Base-by-base conservation (phyloP, 495 filamentous ascomycete species). In the Margaritispora aquatica region DNA sequence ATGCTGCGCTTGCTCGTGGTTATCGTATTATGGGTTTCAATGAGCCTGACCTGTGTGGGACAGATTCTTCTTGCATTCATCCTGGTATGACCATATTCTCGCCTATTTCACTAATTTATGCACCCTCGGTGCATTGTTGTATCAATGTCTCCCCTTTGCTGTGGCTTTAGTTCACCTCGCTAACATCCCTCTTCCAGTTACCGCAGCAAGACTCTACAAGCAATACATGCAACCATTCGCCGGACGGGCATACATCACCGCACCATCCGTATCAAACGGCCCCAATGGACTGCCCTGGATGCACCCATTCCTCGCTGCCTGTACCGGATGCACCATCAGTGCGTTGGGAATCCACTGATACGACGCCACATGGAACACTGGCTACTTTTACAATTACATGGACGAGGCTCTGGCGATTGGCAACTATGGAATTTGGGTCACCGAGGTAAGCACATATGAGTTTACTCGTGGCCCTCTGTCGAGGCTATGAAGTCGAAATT, bases 381-480 rank as follows among this genome's bases (percentile, higher is more conserved):
- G 1, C 3, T 68, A 74, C 4, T 88, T 92, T 77, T 76, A 84
- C 57, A 57, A 69, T 11, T 83, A 88, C 65, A 69, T 90, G 51
- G 62, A 71, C 57, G 46, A 81, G 22, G 84, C 80, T 26, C 62
- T 79, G 65, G 64, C 74, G 36, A 81, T 81, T 69, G 67, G 67
- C 51, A 73, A 81, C 56, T 73, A 76, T 63, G 77, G 80, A 26
- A 75, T 94, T 63, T 94, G 88, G 86, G 72, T 93, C 55, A 90
- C 89, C 50, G 91, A 96, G 75, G 94, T 94, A 67, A 84, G 79
- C 49, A 34, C n/a, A n/a, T n/a, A n/a, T n/a, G n/a, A n/a, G n/a
- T n/a, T n/a, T n/a, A n/a, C n/a, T n/a, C n/a, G n/a, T n/a, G n/a
- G n/a, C n/a, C n/a, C n/a, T n/a, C n/a, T n/a, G 29, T 34, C 29